Evolutionary conservation across 768 basidiomycete genomes (phyloP).

Genomic region (Podaxis carcinomalis): DNA sequence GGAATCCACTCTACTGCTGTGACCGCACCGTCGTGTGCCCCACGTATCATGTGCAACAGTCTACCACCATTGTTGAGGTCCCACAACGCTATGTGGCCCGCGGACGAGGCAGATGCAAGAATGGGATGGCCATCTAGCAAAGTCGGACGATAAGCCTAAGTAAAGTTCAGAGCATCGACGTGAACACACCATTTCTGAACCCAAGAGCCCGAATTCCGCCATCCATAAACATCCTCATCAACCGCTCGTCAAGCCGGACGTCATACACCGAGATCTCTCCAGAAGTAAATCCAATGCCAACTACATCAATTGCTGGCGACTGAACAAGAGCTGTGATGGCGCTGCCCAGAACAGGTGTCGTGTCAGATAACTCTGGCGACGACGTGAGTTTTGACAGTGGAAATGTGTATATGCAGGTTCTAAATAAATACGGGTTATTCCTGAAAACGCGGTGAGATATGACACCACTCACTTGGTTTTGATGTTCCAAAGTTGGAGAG

Average conservation of each 20-base stretch:
- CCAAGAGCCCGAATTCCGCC: constrained; percentile 77
- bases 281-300: constrained; percentile 87
- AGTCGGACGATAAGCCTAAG: constrained; percentile 5
- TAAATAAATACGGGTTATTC: constrained; percentile 24
- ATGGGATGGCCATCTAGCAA: constrained; percentile 78
- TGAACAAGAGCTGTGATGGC: constrained; percentile 81
- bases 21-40: constrained; percentile 86
- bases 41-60: constrained; percentile 78
- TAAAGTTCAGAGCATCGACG: background rate
- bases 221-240: constrained; percentile 90
- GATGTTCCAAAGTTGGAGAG: constrained; percentile 92
- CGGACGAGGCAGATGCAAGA: constrained; percentile 81
- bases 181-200: constrained; percentile 78
- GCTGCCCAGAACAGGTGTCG: constrained; percentile 23
- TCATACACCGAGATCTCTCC: constrained; percentile 90
- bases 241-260: constrained; percentile 81
- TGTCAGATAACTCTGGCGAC: constrained; percentile 17
- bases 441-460: background rate
- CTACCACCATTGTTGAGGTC: constrained; percentile 82
- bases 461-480: constrained; percentile 58
- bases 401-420: constrained; percentile 83
- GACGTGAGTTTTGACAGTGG: constrained; percentile 47
- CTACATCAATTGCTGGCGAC: constrained; percentile 93
- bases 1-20: constrained; percentile 87
- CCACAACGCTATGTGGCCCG: constrained; percentile 91